Percentiles rank a stretch among this genome's conserved stretches.
Conservation (phyloP, 2,329 filamentous ascomycete genomes). For the Raffaelea arxii region DNA sequence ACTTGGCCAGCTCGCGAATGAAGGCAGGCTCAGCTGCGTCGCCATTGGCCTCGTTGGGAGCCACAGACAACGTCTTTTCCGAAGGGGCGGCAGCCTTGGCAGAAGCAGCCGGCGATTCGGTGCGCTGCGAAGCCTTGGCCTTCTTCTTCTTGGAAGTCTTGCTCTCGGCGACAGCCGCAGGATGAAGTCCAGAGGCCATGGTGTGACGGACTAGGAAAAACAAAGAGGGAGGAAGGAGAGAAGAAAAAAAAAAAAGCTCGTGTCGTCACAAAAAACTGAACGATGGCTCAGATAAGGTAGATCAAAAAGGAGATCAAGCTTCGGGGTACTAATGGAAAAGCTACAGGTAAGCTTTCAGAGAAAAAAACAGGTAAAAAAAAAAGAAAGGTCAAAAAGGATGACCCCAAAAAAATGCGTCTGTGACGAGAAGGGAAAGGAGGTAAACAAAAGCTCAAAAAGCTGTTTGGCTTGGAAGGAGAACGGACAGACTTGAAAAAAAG, state of each 20-base stretch:
- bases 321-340: too few relatives aligned
- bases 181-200: slow-evolving; percentile 24
- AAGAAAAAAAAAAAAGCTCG: background rate
- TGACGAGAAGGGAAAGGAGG: background rate
- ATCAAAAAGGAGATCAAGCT: too few relatives aligned
- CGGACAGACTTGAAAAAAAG: background rate
- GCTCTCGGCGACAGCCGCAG: slow-evolving; percentile 49
- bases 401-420: background rate
- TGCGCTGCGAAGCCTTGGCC: slow-evolving; percentile 44
- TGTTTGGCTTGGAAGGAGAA: background rate
- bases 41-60: slow-evolving; percentile 34
- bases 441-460: background rate
- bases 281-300: too few relatives aligned
- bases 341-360: background rate
- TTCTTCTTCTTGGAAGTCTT: slow-evolving; percentile 64
- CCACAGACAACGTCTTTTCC: slow-evolving; percentile 38
- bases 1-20: slow-evolving; percentile 88
- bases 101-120: slow-evolving; percentile 46
- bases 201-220: background rate
- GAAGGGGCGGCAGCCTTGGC: slow-evolving; percentile 27
- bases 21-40: slow-evolving; percentile 62
- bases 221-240: background rate
- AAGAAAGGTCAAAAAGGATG: background rate
- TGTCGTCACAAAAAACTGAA: background rate
- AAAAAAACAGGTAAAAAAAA: background rate